phyloP scores from a whole-genome alignment of 805 yeast genomes.

The Spathaspora passalidarum region DNA sequence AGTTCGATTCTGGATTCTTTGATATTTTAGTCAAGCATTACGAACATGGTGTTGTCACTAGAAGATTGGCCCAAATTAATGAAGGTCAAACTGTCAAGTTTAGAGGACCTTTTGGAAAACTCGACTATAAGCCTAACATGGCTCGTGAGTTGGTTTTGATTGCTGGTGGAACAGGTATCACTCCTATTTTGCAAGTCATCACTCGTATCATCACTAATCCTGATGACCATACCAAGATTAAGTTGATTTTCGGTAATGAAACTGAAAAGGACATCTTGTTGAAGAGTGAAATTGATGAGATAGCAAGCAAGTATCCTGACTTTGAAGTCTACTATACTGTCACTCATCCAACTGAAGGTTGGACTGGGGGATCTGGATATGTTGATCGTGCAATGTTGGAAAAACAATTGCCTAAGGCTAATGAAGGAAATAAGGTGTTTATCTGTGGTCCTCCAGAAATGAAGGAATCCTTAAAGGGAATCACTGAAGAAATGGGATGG shows the following conservation, averaged over 20 bases:
- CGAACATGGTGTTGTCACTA: constrained; percentile 67
- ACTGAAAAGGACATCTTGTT: constrained; percentile 74
- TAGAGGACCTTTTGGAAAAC: constrained; percentile 78
- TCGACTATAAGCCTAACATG: constrained; percentile 55
- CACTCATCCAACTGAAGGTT: constrained; percentile 43
- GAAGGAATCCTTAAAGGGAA: constrained; percentile 51
- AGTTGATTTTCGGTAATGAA: constrained; percentile 69
- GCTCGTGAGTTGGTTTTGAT: constrained; percentile 63
- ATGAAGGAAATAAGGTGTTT: constrained; percentile 52
- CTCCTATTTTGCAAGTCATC: constrained; percentile 83
- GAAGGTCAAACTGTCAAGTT: constrained; percentile 68
- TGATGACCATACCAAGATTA: constrained; percentile 58
- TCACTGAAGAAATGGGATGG: constrained; percentile 64
- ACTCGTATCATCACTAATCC: constrained; percentile 68
- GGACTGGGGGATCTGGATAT: constrained; percentile 61
- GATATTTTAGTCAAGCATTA: constrained; percentile 78
- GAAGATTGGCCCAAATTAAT: constrained; percentile 57
- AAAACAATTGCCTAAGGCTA: constrained; percentile 50
- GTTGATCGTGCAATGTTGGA: constrained; percentile 57
- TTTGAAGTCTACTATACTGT: constrained; percentile 61
- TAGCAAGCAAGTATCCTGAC: constrained; percentile 59
- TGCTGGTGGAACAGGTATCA: constrained; percentile 88
- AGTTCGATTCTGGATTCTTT: constrained; percentile 67
- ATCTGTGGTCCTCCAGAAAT: constrained; percentile 76
- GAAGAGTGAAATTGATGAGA: constrained; percentile 69